A percentile compares a stretch with the other conserved stretches of the same genome.
Conservation (phyloP, 768 basidiomycete genomes). For the Rubroboletus pulcherrimus region DNA sequence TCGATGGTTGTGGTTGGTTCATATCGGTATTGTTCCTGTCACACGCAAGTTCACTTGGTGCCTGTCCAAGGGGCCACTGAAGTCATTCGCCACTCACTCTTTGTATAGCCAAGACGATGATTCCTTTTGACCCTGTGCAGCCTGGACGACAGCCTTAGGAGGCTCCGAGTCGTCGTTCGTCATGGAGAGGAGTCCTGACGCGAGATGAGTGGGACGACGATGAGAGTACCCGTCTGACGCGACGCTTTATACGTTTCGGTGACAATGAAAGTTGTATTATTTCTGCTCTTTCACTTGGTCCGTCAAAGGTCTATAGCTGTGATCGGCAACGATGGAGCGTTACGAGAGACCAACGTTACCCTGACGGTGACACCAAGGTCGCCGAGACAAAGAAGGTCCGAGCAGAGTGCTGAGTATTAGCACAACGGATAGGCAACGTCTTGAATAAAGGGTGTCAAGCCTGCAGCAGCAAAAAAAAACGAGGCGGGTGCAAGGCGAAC, state of each 20-base stretch:
- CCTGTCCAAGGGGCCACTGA: background rate
- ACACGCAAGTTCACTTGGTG: background rate
- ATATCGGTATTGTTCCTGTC: conserved; percentile 2
- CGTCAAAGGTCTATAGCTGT: background rate
- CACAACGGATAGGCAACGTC: background rate
- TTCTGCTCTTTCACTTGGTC: background rate
- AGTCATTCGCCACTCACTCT: conserved; percentile 10
- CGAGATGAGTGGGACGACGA: background rate
- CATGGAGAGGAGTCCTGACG: conserved; percentile 6
- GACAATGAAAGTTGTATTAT: background rate
- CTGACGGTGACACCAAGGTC: background rate
- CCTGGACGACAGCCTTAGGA: conserved; percentile 3
- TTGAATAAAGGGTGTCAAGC: background rate
- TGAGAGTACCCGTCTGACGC: background rate
- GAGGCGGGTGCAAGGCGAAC: conserved; percentile 10
- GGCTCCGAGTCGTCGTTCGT: conserved; percentile 2
- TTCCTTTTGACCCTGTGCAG: conserved; percentile 12
- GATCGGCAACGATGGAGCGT: background rate
- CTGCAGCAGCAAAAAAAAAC: conserved; percentile 1
- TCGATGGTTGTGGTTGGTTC: background rate
- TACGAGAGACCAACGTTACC: conserved; percentile 3
- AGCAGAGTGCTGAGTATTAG: background rate
- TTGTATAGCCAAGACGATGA: background rate
- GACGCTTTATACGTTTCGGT: conserved; percentile 7
- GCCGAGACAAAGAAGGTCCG: background rate